Conservation (phyloP, 306 rosid genomes). For the Prinsepia uniflora region DNA sequence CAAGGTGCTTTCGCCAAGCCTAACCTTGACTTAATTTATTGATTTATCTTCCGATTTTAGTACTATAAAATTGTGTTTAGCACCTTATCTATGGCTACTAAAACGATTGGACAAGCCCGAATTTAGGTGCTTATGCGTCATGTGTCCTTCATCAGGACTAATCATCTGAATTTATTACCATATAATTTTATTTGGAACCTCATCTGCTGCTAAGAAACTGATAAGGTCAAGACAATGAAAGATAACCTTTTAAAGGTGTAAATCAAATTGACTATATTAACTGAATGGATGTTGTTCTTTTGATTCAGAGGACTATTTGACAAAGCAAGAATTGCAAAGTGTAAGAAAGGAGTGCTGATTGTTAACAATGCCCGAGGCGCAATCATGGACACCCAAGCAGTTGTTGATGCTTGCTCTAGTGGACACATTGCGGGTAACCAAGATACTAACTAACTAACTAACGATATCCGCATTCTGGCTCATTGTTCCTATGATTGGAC, state of each 20-base stretch:
- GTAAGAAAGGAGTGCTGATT: slow-evolving; percentile 80
- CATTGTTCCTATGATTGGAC: slow-evolving; percentile 16
- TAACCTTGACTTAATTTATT: not conserved
- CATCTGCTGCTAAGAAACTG: not conserved
- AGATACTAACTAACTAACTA: not conserved
- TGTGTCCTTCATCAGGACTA: not conserved
- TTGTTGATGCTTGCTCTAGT: slow-evolving; percentile 73
- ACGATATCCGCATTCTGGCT: not conserved
- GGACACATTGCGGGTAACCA: slow-evolving; percentile 87
- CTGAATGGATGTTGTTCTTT: slow-evolving; percentile 16
- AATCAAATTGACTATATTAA: not conserved
- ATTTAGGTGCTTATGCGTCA: not conserved
- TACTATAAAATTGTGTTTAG: not conserved
- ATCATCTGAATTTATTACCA: not conserved
- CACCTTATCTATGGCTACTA: not conserved
- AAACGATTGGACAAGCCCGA: not conserved
- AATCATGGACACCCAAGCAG: slow-evolving; percentile 84
- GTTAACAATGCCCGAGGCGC: slow-evolving; percentile 97
- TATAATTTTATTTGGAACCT: not conserved
- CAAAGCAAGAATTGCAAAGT: slow-evolving; percentile 68
- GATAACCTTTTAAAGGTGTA: not conserved
- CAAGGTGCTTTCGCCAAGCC: slow-evolving; percentile 44
- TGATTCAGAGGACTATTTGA: slow-evolving; percentile 72
- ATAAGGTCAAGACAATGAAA: not conserved
- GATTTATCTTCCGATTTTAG: not conserved